Percentiles rank a stretch among this genome's conserved stretches.
Conservation (phyloP, 345 rosid genomes). For the Psidium friedrichsthalianum region DNA sequence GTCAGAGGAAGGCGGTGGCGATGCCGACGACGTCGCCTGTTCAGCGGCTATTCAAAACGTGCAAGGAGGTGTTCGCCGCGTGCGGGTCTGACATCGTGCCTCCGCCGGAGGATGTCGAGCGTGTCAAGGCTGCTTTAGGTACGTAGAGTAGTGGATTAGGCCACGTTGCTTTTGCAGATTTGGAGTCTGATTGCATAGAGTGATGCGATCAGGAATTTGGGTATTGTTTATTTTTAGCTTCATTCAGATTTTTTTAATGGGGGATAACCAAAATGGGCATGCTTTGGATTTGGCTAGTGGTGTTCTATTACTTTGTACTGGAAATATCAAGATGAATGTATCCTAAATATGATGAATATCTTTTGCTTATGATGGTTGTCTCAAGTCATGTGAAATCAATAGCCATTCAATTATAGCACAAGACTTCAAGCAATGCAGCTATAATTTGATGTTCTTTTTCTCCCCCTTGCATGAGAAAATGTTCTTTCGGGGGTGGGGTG, state of each 20-base stretch:
- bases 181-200: neutral
- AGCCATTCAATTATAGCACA: neutral
- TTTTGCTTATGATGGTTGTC: neutral
- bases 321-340: neutral
- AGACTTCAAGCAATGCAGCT: neutral
- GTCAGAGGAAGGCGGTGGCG: neutral
- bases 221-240: neutral
- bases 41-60: slow-evolving; percentile 58
- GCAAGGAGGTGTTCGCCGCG: slow-evolving; percentile 57
- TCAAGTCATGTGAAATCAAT: neutral
- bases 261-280: neutral
- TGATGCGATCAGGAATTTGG: neutral
- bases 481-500: no score
- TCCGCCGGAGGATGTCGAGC: slow-evolving; percentile 41
- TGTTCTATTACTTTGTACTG: neutral
- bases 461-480: neutral
- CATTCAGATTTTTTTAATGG: neutral
- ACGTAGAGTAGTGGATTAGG: slow-evolving; percentile 3
- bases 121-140: slow-evolving; percentile 63
- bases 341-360: neutral
- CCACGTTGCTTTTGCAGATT: neutral
- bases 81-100: slow-evolving; percentile 51
- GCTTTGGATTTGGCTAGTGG: neutral
- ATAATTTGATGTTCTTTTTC: neutral
- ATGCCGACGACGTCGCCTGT: slow-evolving; percentile 23